phyloP scores from a whole-genome alignment of 2,329 filamentous ascomycete genomes.

The Westerdykella sp. region DNA sequence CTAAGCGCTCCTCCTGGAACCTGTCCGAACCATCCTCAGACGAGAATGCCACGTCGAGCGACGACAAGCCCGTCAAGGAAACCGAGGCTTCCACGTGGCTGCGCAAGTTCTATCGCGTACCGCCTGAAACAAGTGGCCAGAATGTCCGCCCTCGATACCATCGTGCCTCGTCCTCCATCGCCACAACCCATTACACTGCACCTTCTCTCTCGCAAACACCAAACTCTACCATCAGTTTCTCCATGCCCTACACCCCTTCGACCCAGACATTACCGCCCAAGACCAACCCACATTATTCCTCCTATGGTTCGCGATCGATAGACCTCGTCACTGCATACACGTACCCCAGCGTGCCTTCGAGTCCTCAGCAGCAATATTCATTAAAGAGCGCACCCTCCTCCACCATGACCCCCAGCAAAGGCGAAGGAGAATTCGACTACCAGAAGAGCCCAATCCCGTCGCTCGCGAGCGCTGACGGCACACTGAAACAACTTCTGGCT shows the following conservation, averaged over 20 bases:
- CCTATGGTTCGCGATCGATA: constrained; percentile 38
- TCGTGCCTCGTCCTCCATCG: constrained; percentile 31
- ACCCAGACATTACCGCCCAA: constrained; percentile 36
- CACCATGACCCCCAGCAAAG: constrained; percentile 26
- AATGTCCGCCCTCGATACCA: constrained; percentile 30
- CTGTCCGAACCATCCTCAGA: constrained; percentile 41
- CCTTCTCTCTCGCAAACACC: constrained; percentile 45
- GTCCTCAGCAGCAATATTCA: constrained; percentile 27
- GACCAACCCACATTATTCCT: constrained; percentile 35
- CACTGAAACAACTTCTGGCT: constrained; percentile 33
- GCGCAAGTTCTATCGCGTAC: constrained; percentile 36
- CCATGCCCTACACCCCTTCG: constrained; percentile 38
- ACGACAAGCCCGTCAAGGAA: constrained; percentile 24
- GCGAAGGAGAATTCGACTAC: constrained; percentile 36
- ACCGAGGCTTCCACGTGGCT: constrained; percentile 40
- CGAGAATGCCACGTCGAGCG: constrained; percentile 22
- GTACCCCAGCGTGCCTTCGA: constrained; percentile 21
- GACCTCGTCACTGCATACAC: constrained; percentile 42
- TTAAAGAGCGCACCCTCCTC: constrained; percentile 30
- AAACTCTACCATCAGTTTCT: constrained; percentile 41
- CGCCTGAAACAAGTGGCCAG: constrained; percentile 19
- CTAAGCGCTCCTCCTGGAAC: constrained; percentile 36
- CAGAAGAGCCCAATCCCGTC: constrained; percentile 31
- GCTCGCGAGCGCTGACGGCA: constrained; percentile 31
- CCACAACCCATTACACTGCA: constrained; percentile 30